These are phyloP conservation scores for Phytophthora citricola DNA, from an alignment of 352 stramenopile species.

Conservation along the genomic window DNA sequence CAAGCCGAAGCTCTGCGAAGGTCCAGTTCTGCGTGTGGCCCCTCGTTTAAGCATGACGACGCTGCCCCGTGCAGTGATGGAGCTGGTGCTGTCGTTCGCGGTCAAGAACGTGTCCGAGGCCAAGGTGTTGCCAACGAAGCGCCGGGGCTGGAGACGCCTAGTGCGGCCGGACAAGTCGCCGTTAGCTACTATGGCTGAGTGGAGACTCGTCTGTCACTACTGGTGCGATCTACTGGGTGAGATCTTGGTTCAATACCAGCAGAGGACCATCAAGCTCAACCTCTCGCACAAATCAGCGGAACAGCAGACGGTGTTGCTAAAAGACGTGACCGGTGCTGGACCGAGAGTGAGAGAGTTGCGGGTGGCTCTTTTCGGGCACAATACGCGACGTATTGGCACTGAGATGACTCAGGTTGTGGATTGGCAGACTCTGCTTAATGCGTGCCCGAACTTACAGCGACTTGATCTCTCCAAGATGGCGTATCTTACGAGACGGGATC, in stretches of 20 bases:
- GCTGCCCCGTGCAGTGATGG: constrained; percentile 57
- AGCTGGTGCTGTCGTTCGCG: constrained; percentile 61
- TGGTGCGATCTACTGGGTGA: constrained; percentile 58
- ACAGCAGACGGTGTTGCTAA: constrained; percentile 33
- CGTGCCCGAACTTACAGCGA: constrained; percentile 52
- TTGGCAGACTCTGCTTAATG: constrained; percentile 44
- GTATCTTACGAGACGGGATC: constrained; percentile 51
- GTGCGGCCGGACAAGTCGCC: constrained; percentile 40
- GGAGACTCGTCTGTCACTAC: constrained; percentile 51
- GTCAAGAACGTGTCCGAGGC: constrained; percentile 56
- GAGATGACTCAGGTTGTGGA: constrained; percentile 43
- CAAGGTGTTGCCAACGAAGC: constrained; percentile 56
- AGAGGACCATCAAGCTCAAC: constrained; percentile 52
- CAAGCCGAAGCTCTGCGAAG: constrained; percentile 22
- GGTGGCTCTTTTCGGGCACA: constrained; percentile 59
- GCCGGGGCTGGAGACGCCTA: constrained; percentile 50
- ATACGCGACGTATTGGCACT: constrained; percentile 30
- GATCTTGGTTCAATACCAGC: constrained; percentile 49
- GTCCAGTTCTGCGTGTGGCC: neutral
- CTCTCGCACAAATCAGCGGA: constrained; percentile 49
- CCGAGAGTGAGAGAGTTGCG: constrained; percentile 47
- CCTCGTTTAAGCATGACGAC: constrained; percentile 32
- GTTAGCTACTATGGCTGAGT: constrained; percentile 45
- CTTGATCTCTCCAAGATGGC: constrained; percentile 61
- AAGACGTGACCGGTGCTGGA: constrained; percentile 28